Conservation (phyloP, 2,329 filamentous ascomycete species). For the Penicillium sp. region DNA sequence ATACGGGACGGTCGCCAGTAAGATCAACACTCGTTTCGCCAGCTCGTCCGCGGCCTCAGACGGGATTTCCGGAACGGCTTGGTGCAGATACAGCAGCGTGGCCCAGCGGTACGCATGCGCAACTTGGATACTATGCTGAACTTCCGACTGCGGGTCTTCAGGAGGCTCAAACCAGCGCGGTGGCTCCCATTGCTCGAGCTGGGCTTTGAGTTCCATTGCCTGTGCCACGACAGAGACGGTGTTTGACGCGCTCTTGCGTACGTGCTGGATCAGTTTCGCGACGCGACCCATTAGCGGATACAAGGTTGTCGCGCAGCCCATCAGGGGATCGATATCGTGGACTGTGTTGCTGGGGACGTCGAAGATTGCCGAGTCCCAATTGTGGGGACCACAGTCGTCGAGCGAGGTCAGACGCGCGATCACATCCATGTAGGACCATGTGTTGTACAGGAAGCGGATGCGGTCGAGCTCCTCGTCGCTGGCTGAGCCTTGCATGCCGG, state of each 20-base stretch:
- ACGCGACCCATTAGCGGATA: conserved; percentile 70
- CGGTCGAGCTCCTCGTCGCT: conserved; percentile 54
- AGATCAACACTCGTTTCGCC: conserved; percentile 62
- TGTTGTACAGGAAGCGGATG: conserved; percentile 69
- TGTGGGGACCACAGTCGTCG: conserved; percentile 58
- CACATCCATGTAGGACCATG: conserved; percentile 74
- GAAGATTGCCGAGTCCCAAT: conserved; percentile 43
- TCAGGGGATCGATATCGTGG: conserved; percentile 67
- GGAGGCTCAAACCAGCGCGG: conserved; percentile 61
- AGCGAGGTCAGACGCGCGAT: conserved; percentile 68
- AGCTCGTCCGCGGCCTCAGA: conserved; percentile 59
- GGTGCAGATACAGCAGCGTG: conserved; percentile 66
- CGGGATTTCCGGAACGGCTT: conserved; percentile 69
- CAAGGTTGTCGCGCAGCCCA: conserved; percentile 68
- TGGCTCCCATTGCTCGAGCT: conserved; percentile 63
- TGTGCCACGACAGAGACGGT: conserved; percentile 63
- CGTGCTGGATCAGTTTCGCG: conserved; percentile 65
- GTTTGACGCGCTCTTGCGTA: conserved; percentile 58
- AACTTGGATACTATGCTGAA: conserved; percentile 66
- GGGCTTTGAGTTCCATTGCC: conserved; percentile 62
- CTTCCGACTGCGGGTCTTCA: conserved; percentile 64
- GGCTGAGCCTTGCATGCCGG: conserved; percentile 38
- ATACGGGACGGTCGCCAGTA: conserved; percentile 64
- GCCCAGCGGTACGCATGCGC: conserved; percentile 69
- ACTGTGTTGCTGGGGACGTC: conserved; percentile 48